Base-by-base conservation (phyloP, 2,329 filamentous ascomycete species). In the Cadophora luteo-olivacea region DNA sequence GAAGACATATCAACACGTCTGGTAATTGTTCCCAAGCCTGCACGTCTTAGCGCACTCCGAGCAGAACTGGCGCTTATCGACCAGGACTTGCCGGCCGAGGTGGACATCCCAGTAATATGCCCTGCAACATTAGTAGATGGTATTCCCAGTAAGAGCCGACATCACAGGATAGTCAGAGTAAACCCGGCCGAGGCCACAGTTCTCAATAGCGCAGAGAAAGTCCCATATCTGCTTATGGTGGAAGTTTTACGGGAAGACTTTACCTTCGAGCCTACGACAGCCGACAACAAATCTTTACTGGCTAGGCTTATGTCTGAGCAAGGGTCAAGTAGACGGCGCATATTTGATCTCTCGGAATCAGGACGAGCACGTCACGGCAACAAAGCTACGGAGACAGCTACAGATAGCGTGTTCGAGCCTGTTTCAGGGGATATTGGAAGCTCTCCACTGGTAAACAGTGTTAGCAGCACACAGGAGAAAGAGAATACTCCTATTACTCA, bases 1-100 rank as follows among this genome's bases (percentile, higher is more conserved):
- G 92, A 95, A 78, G 91, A 92, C 72, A 95, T 96, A 64, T 96
- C 92, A 2, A 94, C 93, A 77, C 89, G 92, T n/a, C 82, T 96
- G 55, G 91, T 96, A 6, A 85, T 91, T 65, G 92, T 96, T 5
- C 92, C 92, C 1, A 96, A 96, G 77, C 88, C 90, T 41, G 92
- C 92, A 51, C 88, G 92, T 38, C 84, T 96, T 74, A 96, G 92
- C 79, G 92, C 93, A 52, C 82, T 96, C 57, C 87, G 92, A 67
- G 93, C 92, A 2, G 92, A 96, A 79, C 84, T 96, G 69, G 92
- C 92, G 16, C 83, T 96, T 45, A 92, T 96, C 70, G 91, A 90
- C 1, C 91, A 93, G 75, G 92, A 96, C 76, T 81, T 96, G 55
- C 92, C 92, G 0, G 91, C 92, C 4, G 92, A 96, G 79, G 89